These are phyloP conservation scores for Penicillium daleae DNA, from an alignment of 495 filamentous ascomycete genomes.

Conservation along the genomic window DNA sequence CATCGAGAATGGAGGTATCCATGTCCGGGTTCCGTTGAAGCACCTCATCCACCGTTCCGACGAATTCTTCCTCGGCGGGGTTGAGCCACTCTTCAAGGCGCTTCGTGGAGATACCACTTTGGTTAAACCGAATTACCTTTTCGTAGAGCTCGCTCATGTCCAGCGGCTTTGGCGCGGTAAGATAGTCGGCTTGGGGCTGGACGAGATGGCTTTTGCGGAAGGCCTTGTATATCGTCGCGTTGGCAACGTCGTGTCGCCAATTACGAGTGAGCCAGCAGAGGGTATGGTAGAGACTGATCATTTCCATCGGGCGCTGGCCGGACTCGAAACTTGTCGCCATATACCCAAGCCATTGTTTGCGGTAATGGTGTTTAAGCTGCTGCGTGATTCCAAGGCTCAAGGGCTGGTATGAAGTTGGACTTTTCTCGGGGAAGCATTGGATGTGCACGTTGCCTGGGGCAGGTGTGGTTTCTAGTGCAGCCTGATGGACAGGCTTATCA, in stretches of 20 bases:
- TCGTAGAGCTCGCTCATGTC: constrained; percentile 9
- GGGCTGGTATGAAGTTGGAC: constrained; percentile 24
- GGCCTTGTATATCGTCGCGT: constrained; percentile 8
- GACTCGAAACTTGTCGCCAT: constrained; percentile 1
- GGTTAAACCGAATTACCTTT: background rate
- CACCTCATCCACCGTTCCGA: background rate
- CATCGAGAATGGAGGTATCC: constrained; percentile 8
- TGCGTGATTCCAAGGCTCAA: constrained; percentile 35
- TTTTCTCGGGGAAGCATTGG: constrained; percentile 26
- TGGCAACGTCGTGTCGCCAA: constrained; percentile 17
- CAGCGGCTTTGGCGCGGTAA: constrained; percentile 6
- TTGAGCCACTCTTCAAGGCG: constrained; percentile 7
- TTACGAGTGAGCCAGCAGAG: constrained; percentile 10
- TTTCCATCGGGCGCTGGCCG: background rate
- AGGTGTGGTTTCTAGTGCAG: constrained; percentile 21
- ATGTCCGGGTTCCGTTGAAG: background rate
- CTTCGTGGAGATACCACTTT: background rate
- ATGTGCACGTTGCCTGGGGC: constrained; percentile 28
- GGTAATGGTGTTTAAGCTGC: constrained; percentile 31
- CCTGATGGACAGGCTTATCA: constrained; percentile 23
- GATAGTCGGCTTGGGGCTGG: background rate
- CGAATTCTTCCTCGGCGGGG: constrained; percentile 3
- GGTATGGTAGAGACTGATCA: constrained; percentile 12
- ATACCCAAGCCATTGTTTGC: constrained; percentile 22
- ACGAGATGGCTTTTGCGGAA: constrained; percentile 15